Base-by-base conservation (phyloP, 2,329 filamentous ascomycete species). In the Falciphora oryzae region DNA sequence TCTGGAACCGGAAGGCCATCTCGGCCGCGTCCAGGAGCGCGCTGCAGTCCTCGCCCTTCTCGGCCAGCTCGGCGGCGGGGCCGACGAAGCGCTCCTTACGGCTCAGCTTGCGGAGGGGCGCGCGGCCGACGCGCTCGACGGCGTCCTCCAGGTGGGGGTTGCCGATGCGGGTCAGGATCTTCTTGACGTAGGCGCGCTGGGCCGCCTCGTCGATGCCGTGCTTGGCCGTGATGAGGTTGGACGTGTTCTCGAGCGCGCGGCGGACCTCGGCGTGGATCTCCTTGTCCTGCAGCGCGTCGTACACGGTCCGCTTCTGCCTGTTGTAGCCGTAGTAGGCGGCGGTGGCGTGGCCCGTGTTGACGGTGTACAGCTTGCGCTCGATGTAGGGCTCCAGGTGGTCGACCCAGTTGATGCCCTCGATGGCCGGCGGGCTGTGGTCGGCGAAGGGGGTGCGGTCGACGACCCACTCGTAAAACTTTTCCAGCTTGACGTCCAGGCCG, bases 391-490 rank as follows among this genome's bases (percentile, higher is more conserved):
- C 65, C 11, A 66, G 64, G 18, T 65, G 67, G 44, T 63, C 66
- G 10, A 67, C 63, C 64, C 66, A 66, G 62, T 61, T 57, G 6
- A 65, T 60, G 38, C 93, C 94, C 69, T 95, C 78, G 73, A 99
- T 67, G 35, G 65, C 61, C 28, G n/a, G 64, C 66, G 68, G 58
- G 44, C 14, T 28, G 29, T 50, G 32, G 63, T 59, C 27, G 57
- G 25, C 31, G 35, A 59, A n/a, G 28, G 62, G 60, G 31, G 60
- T 89, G 75, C 87, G 81, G 75, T 99, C 95, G 63, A 99, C 93
- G 56, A 95, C 94, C 95, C 95, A 99, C 82, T 99, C 95, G 81
- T 92, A 97, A 84, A 98, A 99, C 80, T 95, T 95, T 84, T 99
- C 95, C 61, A 99, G 93, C 73, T 89, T 93, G 70, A 99, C 95